Conservation (phyloP, 2,329 filamentous ascomycete genomes). For the Fusarium tanahbumbuense region DNA sequence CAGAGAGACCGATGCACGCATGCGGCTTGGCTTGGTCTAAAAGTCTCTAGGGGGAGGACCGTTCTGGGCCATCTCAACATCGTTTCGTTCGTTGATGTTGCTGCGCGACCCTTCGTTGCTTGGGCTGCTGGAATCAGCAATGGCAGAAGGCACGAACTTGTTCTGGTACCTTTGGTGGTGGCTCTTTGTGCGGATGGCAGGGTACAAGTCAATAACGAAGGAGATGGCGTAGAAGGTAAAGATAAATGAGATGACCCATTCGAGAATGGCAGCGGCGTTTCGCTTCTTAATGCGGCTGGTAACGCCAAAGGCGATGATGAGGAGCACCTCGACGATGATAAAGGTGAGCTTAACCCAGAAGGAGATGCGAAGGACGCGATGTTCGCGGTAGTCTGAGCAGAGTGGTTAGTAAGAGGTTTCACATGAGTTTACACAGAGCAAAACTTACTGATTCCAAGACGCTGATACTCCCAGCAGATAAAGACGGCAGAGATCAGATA, state of each 20-base stretch:
- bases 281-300: conserved; percentile 60
- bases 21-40: background rate
- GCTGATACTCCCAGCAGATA: conserved; percentile 90
- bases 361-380: conserved; percentile 77
- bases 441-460: conserved; percentile 76
- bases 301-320: conserved; percentile 79
- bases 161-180: conserved; percentile 48
- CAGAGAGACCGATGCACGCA: background rate
- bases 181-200: conserved; percentile 72
- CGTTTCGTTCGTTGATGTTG: conserved; percentile 9
- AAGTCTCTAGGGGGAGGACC: conserved; percentile 25
- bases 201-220: conserved; percentile 88
- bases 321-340: conserved; percentile 79
- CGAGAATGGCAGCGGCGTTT: conserved; percentile 80
- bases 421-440: background rate
- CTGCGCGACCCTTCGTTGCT: conserved; percentile 26
- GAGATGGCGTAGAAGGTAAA: conserved; percentile 90
- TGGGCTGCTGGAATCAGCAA: conserved; percentile 29
- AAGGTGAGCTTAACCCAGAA: conserved; percentile 92
- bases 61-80: conserved; percentile 38
- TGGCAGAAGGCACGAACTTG: conserved; percentile 42
- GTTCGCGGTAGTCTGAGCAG: conserved; percentile 74
- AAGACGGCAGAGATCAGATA: conserved; percentile 89
- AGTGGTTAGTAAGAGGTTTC: background rate
- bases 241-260: conserved; percentile 82